These are phyloP conservation scores for Wickerhamomyces pijperi DNA, from an alignment of 805 yeast species.

Conservation along the genomic window DNA sequence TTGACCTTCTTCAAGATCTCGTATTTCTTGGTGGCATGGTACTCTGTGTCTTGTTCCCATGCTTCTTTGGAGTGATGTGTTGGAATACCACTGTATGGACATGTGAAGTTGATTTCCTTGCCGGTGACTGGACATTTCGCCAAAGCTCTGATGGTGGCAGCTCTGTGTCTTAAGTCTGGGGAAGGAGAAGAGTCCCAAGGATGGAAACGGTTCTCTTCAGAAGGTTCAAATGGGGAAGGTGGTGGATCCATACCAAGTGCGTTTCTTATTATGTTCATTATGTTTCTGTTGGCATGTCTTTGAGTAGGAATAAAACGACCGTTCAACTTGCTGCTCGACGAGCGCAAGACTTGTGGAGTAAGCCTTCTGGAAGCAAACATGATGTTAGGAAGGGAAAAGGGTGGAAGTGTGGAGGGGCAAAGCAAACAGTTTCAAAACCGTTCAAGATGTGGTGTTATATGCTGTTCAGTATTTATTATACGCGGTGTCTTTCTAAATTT, in stretches of 20 bases:
- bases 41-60: slow-evolving; percentile 71
- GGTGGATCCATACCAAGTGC: slow-evolving; percentile 54
- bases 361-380: background rate
- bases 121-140: slow-evolving; percentile 89
- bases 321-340: background rate
- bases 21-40: slow-evolving; percentile 57
- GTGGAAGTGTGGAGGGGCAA: too few relatives aligned
- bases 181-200: slow-evolving; percentile 91
- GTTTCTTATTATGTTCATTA: slow-evolving; percentile 30
- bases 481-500: too few relatives aligned
- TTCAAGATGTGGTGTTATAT: too few relatives aligned
- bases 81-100: slow-evolving; percentile 93
- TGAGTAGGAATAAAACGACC: background rate
- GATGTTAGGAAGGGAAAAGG: too few relatives aligned
- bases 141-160: slow-evolving; percentile 77
- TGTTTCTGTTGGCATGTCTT: slow-evolving; percentile 12
- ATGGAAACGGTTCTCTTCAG: slow-evolving; percentile 63
- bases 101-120: slow-evolving; percentile 68
- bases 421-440: too few relatives aligned
- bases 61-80: slow-evolving; percentile 88
- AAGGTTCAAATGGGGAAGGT: slow-evolving; percentile 54
- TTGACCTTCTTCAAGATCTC: slow-evolving; percentile 78
- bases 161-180: slow-evolving; percentile 79
- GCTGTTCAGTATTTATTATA: too few relatives aligned
- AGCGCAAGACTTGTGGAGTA: background rate